These are phyloP conservation scores for Ophiocordyceps australis DNA, from an alignment of 2,329 filamentous ascomycete species.

Conservation along the genomic window DNA sequence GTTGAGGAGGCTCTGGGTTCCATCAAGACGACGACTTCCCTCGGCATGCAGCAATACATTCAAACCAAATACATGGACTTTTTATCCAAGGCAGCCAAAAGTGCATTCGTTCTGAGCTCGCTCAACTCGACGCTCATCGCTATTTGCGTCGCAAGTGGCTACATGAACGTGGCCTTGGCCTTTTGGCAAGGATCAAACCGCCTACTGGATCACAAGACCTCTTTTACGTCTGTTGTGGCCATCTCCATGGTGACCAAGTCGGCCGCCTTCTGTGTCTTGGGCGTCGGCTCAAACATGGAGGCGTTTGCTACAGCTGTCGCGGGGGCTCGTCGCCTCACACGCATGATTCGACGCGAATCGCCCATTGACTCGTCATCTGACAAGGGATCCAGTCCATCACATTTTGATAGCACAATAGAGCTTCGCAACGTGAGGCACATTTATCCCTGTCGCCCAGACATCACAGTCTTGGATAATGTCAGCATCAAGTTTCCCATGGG, in stretches of 20 bases:
- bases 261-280: slow-evolving; percentile 2
- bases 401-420: slow-evolving; percentile 17
- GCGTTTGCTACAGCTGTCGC: slow-evolving; percentile 14
- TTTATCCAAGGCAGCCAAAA: slow-evolving; percentile 6
- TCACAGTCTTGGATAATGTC: slow-evolving; percentile 17
- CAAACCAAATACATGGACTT: slow-evolving; percentile 10
- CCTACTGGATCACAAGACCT: slow-evolving; percentile 12
- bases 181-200: slow-evolving; percentile 21
- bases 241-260: slow-evolving; percentile 2
- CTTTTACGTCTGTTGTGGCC: slow-evolving; percentile 14
- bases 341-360: slow-evolving; percentile 13
- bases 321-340: slow-evolving; percentile 14
- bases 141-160: slow-evolving; percentile 14
- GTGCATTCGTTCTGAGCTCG: slow-evolving; percentile 12
- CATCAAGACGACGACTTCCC: slow-evolving; percentile 18
- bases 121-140: slow-evolving; percentile 13
- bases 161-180: slow-evolving; percentile 15
- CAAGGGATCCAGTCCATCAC: slow-evolving; percentile 8
- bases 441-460: slow-evolving; percentile 30
- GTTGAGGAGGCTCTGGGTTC: slow-evolving; percentile 19
- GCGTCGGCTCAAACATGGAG: slow-evolving; percentile 6
- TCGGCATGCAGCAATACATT: slow-evolving; percentile 15
- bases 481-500: slow-evolving; percentile 17
- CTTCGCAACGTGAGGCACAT: slow-evolving; percentile 24
- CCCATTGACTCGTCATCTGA: slow-evolving; percentile 14